Percentiles rank a stretch among this genome's conserved stretches.
Conservation (phyloP, 148 eudicot genomes). For the Amaranthus palmeri region DNA sequence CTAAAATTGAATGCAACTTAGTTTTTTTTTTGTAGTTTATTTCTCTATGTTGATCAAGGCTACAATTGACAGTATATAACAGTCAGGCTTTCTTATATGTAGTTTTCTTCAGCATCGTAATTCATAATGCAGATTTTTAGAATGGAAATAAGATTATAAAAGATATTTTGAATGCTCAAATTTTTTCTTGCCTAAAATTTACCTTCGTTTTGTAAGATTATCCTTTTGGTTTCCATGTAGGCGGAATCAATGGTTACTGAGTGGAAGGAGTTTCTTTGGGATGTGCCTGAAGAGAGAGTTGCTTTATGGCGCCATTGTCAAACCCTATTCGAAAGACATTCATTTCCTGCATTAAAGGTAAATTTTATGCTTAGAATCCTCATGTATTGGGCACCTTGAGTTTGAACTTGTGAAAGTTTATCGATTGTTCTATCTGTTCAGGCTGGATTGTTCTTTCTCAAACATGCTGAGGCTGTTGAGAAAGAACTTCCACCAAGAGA, state of each 20-base stretch:
- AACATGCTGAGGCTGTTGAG: constrained; percentile 88
- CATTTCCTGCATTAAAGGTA: constrained; percentile 91
- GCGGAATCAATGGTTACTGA: constrained; percentile 95
- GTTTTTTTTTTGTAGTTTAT: too few species aligned
- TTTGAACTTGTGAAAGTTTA: constrained; percentile 8
- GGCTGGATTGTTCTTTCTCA: constrained; percentile 91
- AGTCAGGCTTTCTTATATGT: too few species aligned
- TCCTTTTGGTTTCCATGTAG: constrained; percentile 28
- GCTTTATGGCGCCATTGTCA: constrained; percentile 99
- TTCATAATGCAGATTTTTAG: too few species aligned
- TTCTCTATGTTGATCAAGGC: too few species aligned
- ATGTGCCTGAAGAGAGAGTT: constrained; percentile 89
- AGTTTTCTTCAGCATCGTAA: too few species aligned
- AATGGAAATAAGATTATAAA: too few species aligned
- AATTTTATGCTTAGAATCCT: constrained; percentile 3
- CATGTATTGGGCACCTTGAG: not conserved
- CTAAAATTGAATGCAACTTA: too few species aligned
- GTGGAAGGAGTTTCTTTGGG: constrained; percentile 99
- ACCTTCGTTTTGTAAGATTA: not conserved
- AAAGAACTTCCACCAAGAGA: constrained; percentile 87
- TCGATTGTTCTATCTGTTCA: constrained; percentile 21
- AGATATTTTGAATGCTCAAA: not conserved
- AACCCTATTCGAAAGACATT: constrained; percentile 66
- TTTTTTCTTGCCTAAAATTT: too few species aligned
- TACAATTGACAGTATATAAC: too few species aligned